Evolutionary conservation across 306 rosid genomes (phyloP), one percentile per base, ranked within the genome.

Genomic region (Acmispon strigosus): DNA sequence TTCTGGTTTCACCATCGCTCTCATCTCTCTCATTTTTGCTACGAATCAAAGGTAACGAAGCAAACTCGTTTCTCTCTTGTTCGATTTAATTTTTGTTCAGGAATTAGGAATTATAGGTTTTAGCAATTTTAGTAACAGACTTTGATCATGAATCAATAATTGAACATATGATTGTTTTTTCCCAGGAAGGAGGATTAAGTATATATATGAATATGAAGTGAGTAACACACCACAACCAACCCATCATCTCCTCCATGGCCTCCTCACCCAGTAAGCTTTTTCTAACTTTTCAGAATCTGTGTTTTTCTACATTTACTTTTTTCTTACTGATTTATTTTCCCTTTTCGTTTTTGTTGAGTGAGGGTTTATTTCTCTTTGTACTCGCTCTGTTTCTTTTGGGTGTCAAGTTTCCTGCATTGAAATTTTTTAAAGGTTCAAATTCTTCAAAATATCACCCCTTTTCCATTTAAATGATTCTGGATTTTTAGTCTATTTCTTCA

Each of bases 241-340:
- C 9, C 34, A 44, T 44, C 55, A 18, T 12, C 43, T 32, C n/a
- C n/a, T n/a, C 69, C 66, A 76, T 76, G 80, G 48, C 69, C 42
- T 76, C 56, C 43, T 39, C 45, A 12, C 5, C 16, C 39, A 0
- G 80, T 66, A 76, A 64, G 6, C 51, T 7, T 45, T 44, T 22
- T 61, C 36, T 29, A 6, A 6, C 27, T 34, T 22, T 39, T 73
- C 2, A 11, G 36, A 9, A 12, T 67, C 57, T 42, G 4, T 9
- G 2, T 68, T 48, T 18, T 0, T 9, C 54, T n/a, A 18, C 27
- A 0, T 10, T 27, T 10, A 27, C 32, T 7, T 17, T 34, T 60
- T 71, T 45, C n/a, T 58, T 50, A 27, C 9, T 11, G 10, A 16
- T 32, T 32, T 7, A 4, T 27, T 43, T n/a, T 4, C 9, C 2